Evolutionary conservation across 208 protist species (phyloP).

Genomic region (Kentomonas sorsogonicus): DNA sequence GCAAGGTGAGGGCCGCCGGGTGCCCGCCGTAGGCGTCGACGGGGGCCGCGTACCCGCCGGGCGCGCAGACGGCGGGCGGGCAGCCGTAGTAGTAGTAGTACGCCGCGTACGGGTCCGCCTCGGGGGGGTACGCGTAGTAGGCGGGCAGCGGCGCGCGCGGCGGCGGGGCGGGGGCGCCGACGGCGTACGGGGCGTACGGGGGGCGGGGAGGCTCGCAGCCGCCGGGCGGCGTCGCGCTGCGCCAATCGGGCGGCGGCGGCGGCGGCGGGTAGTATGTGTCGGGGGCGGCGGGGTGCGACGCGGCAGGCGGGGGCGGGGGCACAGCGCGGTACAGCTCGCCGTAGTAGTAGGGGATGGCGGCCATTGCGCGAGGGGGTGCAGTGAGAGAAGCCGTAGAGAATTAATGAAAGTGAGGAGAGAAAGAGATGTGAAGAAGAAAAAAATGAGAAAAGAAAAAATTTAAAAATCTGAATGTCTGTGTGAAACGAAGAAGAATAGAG

Average conservation of each 20-base stretch:
- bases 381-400: background rate
- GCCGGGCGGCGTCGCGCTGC: background rate
- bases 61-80: too few species aligned
- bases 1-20: background rate
- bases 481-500: background rate
- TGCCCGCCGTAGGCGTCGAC: background rate
- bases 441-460: conserved; percentile 15
- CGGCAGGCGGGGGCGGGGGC: background rate
- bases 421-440: conserved; percentile 7
- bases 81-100: background rate
- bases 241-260: too few species aligned
- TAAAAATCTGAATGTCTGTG: conserved; percentile 7
- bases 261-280: background rate
- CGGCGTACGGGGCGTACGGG: background rate
- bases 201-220: background rate
- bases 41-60: background rate
- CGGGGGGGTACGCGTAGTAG: too few species aligned
- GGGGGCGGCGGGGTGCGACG: background rate
- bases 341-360: background rate
- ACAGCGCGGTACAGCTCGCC: background rate
- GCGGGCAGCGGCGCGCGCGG: background rate
- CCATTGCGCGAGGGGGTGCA: background rate
- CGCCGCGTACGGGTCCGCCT: background rate
- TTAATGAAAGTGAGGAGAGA: background rate
- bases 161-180: background rate